Evolutionary conservation across 2,329 filamentous ascomycete species (phyloP), one percentile per base, ranked within the genome.

Genomic region (Alternaria sp.): DNA sequence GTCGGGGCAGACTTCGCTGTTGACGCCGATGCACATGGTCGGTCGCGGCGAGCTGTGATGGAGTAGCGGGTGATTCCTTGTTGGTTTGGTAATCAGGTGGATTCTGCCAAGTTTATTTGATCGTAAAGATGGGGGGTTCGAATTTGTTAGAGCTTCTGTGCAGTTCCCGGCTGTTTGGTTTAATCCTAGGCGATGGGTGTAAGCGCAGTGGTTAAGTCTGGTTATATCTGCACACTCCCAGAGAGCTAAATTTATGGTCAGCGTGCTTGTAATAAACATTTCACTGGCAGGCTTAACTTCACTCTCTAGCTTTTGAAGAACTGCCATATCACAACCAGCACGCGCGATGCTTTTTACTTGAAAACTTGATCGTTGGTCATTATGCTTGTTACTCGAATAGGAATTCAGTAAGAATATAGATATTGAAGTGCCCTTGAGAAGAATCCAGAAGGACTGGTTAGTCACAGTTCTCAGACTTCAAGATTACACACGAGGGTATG

Each of bases 221-320:
- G n/a, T 41, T 18, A 41, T 41, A 1, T 3, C n/a, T 41, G 3
- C 37, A 41, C 0, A 41, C 1, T 2, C 1, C 37, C 1, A 2
- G 37, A 18, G n/a, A 41, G 37, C 37, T 41, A 18, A 41, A 41
- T 18, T 41, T 41, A 41, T 18, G 9, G 37, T 1, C n/a, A 3
- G 37, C 1, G 37, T 41, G 37, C 3, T 41, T 18, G 2, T 18
- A 18, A 41, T 41, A 41, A 1, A 41, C n/a, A 3, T 0, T 41
- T 41, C 37, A 41, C 37, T 11, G 37, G 3, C 0, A 41, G n/a
- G n/a, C 37, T 41, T 18, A 18, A 11, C 0, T 41, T 41, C 15
- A 41, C 37, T 41, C 15, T n/a, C 8, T 37, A 1, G 9, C 15
- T 6, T 6, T 18, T 41, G 37, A 41, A 41, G 37, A 3, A 41